These are phyloP conservation scores for Phytopythium vexans DNA, from an alignment of 352 stramenopile genomes.

Conservation along the genomic window DNA sequence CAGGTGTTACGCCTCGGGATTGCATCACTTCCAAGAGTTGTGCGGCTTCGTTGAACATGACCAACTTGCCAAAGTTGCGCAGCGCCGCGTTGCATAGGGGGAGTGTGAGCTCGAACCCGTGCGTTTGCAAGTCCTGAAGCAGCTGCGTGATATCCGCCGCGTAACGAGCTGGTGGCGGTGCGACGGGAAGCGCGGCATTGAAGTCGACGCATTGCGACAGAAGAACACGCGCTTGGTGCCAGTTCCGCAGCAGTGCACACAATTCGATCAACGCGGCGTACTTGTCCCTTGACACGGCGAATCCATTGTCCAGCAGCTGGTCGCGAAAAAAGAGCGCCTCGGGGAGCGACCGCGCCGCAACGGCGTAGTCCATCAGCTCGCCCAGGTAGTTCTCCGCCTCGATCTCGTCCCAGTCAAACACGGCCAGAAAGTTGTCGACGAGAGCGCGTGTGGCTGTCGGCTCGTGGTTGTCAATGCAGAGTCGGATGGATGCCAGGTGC, in stretches of 20 bases:
- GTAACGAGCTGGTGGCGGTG: constrained; percentile 36
- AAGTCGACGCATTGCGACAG: constrained; percentile 46
- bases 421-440: constrained; percentile 34
- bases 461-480: constrained; percentile 49
- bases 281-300: constrained; percentile 24
- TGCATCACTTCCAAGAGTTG: constrained; percentile 45
- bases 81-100: constrained; percentile 62
- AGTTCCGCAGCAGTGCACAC: constrained; percentile 43
- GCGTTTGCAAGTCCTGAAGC: constrained; percentile 41
- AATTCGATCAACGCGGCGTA: constrained; percentile 51
- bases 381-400: constrained; percentile 36
- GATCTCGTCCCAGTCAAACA: constrained; percentile 21
- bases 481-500: constrained; percentile 43
- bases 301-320: constrained; percentile 30
- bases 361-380: constrained; percentile 35
- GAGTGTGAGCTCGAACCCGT: constrained; percentile 35
- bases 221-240: constrained; percentile 49
- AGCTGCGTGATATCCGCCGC: constrained; percentile 42
- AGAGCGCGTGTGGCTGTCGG: constrained; percentile 49
- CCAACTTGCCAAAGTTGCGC: constrained; percentile 46
- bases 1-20: constrained; percentile 24
- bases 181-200: constrained; percentile 23
- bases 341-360: constrained; percentile 40
- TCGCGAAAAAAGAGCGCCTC: constrained; percentile 63
- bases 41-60: constrained; percentile 30